Evolutionary conservation across 73 alveolate species (phyloP), one percentile per base, ranked within the genome.

Genomic region (Breviolum minutum): DNA sequence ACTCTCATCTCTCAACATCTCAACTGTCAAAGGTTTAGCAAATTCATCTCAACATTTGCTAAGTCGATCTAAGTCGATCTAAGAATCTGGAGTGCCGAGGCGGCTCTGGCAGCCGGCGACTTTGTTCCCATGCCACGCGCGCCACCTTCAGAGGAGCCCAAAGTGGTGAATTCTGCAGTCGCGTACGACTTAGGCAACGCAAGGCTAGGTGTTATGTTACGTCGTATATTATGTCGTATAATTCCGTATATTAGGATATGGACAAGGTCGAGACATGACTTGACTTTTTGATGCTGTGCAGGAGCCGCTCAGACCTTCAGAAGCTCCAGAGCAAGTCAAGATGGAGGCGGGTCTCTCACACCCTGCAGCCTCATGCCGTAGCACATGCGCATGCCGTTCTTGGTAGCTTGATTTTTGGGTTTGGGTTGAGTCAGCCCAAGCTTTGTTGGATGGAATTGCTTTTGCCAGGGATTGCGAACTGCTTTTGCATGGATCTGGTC

Each of bases 111-210:
- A 22, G 85, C 96, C 62, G 96, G 96, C 5, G 96, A 89, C 70
- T 89, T 89, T 62, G 96, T 89, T 20, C 96, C 96, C 61, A 68
- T 89, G 96, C 96, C 96, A 24, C 96, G 96, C 8, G 96, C 68
- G 60, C 62, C 80, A 13, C 88, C 64, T 6, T 29, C 86, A 77
- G 88, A 48, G 88, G 69, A 80, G 54, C 54, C 54, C 54, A 40
- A 40, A 40, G 54, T 40, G 54, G 54, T 40, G 54, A 40, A 40
- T 40, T 40, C 3, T 40, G 54, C 54, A n/a, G n/a, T n/a, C n/a
- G 54, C 5, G 54, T 40, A 40, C 54, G 54, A 40, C 54, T 40
- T 40, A 40, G 54, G 54, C 54, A 40, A 40, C 54, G 54, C 54
- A 3, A 40, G 54, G 54, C 54, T 40, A 40, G 54, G 54, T n/a